Conservation (phyloP, 257 asterid species). For the Petunia secreta region DNA sequence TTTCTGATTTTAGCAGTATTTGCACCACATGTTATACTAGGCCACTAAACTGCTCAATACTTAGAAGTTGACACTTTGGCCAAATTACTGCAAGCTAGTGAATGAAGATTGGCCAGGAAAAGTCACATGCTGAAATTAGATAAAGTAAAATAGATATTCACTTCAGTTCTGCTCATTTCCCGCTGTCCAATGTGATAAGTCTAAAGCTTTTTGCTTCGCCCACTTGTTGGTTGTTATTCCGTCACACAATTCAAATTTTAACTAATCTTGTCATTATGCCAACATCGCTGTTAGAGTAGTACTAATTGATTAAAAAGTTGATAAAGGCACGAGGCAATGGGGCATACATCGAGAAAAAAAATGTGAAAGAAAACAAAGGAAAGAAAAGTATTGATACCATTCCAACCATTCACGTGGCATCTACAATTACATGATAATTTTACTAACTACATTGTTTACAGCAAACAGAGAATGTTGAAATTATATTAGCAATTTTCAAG, state of each 20-base stretch:
- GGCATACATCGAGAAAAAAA: not conserved
- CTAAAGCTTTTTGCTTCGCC: not conserved
- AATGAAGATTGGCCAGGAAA: not conserved
- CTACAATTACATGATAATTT: not conserved
- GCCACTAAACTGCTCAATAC: no score
- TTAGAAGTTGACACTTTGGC: no score
- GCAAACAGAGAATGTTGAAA: no score
- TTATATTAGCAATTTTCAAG: not conserved
- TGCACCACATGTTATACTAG: no score
- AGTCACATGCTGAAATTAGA: not conserved
- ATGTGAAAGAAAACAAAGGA: not conserved
- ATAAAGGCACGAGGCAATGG: constrained; percentile 11
- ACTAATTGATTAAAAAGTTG: not conserved
- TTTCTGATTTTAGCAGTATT: no score
- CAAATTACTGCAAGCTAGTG: not conserved
- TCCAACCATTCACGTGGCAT: constrained; percentile 2
- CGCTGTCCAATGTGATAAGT: not conserved
- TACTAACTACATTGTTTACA: no score
- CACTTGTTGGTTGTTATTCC: not conserved
- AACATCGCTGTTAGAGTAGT: not conserved
- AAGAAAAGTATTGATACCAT: constrained; percentile 13
- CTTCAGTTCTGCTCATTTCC: not conserved
- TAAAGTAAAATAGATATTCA: not conserved
- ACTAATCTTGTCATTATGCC: not conserved
- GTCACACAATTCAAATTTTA: not conserved